phyloP scores from a whole-genome alignment of 768 basidiomycete genomes.

The Psilocybe azurescens region DNA sequence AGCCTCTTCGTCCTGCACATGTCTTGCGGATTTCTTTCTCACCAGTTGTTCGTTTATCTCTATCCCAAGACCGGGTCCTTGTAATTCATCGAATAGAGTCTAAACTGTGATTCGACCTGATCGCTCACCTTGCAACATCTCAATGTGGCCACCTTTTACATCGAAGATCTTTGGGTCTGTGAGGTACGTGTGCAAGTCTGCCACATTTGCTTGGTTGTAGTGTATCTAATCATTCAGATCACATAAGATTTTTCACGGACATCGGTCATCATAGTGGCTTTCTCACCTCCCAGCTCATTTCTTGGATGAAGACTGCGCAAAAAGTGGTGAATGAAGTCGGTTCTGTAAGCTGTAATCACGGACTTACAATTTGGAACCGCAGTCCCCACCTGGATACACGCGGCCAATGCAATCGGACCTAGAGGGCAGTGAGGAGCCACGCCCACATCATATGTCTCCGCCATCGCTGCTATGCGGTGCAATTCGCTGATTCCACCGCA shows the following conservation, averaged over 20 bases:
- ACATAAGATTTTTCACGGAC: not conserved
- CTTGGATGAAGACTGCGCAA: conserved; percentile 60
- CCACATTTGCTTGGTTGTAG: conserved; percentile 55
- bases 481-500: conserved; percentile 67
- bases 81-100: not conserved
- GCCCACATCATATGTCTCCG: conserved; percentile 74
- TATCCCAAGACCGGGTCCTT: conserved; percentile 66
- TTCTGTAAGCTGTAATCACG: not conserved
- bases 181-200: conserved; percentile 69
- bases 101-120: not conserved
- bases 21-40: conserved; percentile 35
- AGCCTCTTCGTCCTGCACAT: conserved; percentile 42
- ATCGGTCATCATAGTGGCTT: not conserved
- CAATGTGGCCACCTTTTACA: conserved; percentile 56
- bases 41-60: conserved; percentile 65
- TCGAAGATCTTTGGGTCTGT: conserved; percentile 55
- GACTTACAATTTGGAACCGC: conserved; percentile 62
- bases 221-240: conserved; percentile 52
- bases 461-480: conserved; percentile 59
- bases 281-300: conserved; percentile 65
- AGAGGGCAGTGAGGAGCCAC: conserved; percentile 76
- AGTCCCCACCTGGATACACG: conserved; percentile 68
- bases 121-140: conserved; percentile 37
- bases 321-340: conserved; percentile 9
- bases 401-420: conserved; percentile 74